Percentiles rank a stretch among this genome's conserved stretches.
Conservation (phyloP, 257 asterid species). For the Solanum arcanum region DNA sequence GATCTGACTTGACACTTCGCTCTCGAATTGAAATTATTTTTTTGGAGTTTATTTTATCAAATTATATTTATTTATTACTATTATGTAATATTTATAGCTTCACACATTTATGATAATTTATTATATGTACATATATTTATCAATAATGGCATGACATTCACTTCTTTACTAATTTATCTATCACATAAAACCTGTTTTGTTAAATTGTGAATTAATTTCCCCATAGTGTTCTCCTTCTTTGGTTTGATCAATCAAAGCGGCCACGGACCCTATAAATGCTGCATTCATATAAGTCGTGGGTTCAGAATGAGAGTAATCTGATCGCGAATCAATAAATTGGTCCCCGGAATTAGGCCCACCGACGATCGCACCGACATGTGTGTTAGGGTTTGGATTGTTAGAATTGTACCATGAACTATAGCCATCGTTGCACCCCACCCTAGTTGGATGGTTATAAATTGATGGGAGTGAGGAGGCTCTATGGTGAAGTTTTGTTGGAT, state of each 20-base stretch:
- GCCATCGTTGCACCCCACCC: conserved; percentile 47
- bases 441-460: conserved; percentile 13
- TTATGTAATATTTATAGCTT: not conserved
- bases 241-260: conserved; percentile 27
- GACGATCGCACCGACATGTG: conserved; percentile 56
- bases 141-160: not conserved
- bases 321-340: conserved; percentile 41
- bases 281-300: conserved; percentile 73
- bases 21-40: not conserved
- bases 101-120: not conserved
- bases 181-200: not conserved
- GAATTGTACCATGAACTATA: conserved; percentile 28
- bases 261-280: conserved; percentile 51
- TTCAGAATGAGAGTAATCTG: conserved; percentile 48
- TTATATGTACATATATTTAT: not conserved
- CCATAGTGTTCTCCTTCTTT: not conserved
- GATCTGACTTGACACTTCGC: not conserved
- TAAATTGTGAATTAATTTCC: not conserved
- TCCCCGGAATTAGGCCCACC: conserved; percentile 67
- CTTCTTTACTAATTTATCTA: not conserved
- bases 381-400: conserved; percentile 44
- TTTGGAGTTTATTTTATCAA: not conserved
- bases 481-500: conserved; percentile 56
- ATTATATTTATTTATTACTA: not conserved
- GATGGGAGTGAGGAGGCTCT: conserved; percentile 80